Base-by-base conservation (phyloP, 768 basidiomycete species). In the Suillus cothurnatus region DNA sequence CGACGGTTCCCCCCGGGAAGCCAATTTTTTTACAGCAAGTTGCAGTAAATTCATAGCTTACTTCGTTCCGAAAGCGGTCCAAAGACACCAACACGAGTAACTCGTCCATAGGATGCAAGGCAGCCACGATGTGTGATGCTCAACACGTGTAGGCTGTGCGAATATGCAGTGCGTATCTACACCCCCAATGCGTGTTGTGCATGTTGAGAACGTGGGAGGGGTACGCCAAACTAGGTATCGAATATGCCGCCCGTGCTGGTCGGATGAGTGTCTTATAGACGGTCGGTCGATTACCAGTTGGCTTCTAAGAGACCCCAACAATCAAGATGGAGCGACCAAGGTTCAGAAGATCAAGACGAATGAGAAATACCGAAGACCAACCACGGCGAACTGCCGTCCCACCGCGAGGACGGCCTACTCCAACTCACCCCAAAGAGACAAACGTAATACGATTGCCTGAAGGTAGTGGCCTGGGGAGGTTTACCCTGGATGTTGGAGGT, bases 391-490 rank as follows among this genome's bases (percentile, higher is more conserved):
- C 26, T 19, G 28, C 58, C 41, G 26, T 41, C 19, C 58, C 58
- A 21, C 58, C 58, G 26, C 58, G 23, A 59, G 58, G 3, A 41
- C 58, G 39, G 39, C 58, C 58, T 59, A 59, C 41, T 21, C 58
- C 58, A 19, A 59, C 58, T 12, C 26, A 59, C 38, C 58, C 58
- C 39, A 59, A 41, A 59, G 58, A 59, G 58, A 59, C 58, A 28
- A 59, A 59, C 15, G 58, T 59, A 28, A 59, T 59, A 43, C 23
- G 58, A 97, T 75, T 94, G 94, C 80, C 81, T 97, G 83, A 97
- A 97, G 84, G 93, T 92, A 80, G 97, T 97, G 95, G 95, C 96
- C 79, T 82, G 91, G 64, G 93, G 95, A 71, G 92, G 89, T 74
- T 95, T 95, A 47, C 95, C 94, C 19, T 96, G 95, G 79, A 97